Percentiles rank a stretch among this genome's conserved stretches.
These are phyloP conservation scores for Boletellus sp. DNA, from an alignment of 768 basidiomycete genomes.

Conservation along the genomic window DNA sequence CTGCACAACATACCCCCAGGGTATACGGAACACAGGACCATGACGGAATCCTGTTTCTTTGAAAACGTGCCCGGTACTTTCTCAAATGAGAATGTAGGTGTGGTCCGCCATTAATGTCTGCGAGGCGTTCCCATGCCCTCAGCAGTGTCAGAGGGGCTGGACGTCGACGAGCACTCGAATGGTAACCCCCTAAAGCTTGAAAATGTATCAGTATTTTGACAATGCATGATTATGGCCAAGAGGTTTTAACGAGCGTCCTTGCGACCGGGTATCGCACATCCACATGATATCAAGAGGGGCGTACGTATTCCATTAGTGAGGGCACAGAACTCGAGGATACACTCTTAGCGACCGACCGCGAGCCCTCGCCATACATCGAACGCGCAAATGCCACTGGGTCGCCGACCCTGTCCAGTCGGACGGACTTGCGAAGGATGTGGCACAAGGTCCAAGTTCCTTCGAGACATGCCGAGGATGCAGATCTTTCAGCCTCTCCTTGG, in stretches of 20 bases:
- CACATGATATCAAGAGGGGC: conserved; percentile 2
- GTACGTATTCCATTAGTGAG: conserved; percentile 3
- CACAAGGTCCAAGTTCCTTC: neutral
- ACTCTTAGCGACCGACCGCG: neutral
- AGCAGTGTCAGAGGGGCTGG: too few relatives aligned
- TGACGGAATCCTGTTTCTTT: too few relatives aligned
- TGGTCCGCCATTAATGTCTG: too few relatives aligned
- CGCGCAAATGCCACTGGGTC: neutral
- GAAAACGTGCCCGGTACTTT: too few relatives aligned
- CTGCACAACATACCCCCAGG: too few relatives aligned
- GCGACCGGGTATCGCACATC: neutral
- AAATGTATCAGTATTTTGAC: too few relatives aligned
- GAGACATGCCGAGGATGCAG: neutral
- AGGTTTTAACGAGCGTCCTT: neutral
- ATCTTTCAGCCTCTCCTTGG: conserved; percentile 23
- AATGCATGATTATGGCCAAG: too few relatives aligned
- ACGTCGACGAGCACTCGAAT: too few relatives aligned
- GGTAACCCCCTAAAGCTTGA: too few relatives aligned
- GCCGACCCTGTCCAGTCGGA: neutral
- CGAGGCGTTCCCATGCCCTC: too few relatives aligned
- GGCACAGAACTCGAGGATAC: neutral
- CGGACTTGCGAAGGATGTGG: neutral
- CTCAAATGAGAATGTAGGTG: too few relatives aligned
- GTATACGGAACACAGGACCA: too few relatives aligned
- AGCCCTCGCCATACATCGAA: neutral